Conservation (phyloP, 164 flowering plant species). For the Warburgia ugandensis region DNA sequence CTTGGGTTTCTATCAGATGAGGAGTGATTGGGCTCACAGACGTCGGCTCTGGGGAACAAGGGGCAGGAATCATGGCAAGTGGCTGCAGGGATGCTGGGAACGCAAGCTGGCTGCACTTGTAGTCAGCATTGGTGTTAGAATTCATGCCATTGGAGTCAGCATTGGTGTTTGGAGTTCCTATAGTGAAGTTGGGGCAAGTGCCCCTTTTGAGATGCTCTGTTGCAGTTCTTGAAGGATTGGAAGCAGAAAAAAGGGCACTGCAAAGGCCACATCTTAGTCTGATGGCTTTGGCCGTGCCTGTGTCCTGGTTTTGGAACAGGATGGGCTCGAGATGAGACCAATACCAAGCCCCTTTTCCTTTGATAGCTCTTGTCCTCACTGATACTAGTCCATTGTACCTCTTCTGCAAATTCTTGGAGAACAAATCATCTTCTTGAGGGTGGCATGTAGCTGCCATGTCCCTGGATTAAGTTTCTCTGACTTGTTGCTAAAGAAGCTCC, state of each 20-base stretch:
- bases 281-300: constrained; percentile 42
- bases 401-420: constrained; percentile 28
- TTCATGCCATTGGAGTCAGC: constrained; percentile 9
- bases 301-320: constrained; percentile 37
- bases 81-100: constrained; percentile 12
- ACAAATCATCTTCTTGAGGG: constrained; percentile 21
- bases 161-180: neutral
- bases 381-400: constrained; percentile 45
- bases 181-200: constrained; percentile 44
- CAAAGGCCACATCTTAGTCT: constrained; percentile 49
- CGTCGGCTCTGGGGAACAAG: constrained; percentile 12
- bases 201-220: constrained; percentile 61
- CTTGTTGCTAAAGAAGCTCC: no score
- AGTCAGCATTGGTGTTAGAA: constrained; percentile 13
- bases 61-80: constrained; percentile 15
- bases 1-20: constrained; percentile 12
- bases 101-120: constrained; percentile 7
- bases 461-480: no score
- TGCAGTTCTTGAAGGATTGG: constrained; percentile 44
- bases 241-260: constrained; percentile 28
- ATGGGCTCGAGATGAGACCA: constrained; percentile 22
- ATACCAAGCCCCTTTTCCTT: constrained; percentile 76
- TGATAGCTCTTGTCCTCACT: constrained; percentile 48
- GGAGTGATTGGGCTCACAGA: constrained; percentile 2
- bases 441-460: constrained; percentile 20